Evolutionary conservation across 768 basidiomycete species (phyloP).

Genomic region (Phlegmacium glaucopus): DNA sequence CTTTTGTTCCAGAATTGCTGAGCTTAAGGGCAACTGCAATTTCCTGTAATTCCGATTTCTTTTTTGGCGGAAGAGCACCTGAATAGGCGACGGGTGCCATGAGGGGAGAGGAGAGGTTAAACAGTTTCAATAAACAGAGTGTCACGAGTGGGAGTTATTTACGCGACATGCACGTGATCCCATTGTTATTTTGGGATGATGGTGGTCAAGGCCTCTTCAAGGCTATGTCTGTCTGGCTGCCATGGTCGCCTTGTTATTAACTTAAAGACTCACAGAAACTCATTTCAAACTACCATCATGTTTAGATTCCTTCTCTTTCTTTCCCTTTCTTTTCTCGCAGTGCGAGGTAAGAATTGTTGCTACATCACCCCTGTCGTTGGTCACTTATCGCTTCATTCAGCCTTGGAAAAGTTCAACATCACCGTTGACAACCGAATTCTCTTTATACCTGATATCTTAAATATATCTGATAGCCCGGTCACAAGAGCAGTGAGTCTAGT

Average conservation of each 20-base stretch:
- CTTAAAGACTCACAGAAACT: too few relatives aligned
- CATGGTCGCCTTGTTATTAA: too few relatives aligned
- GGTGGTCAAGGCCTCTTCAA: not conserved
- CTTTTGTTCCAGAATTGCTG: conserved; percentile 56
- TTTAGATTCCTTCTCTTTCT: conserved; percentile 29
- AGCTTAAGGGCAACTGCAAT: conserved; percentile 53
- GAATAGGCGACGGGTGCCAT: conserved; percentile 45
- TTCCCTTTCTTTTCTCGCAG: conserved; percentile 45
- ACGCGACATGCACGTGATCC: conserved; percentile 31
- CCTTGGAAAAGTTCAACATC: conserved; percentile 49
- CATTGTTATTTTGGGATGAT: not conserved
- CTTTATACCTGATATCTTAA: conserved; percentile 41
- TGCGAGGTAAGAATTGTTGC: conserved; percentile 46
- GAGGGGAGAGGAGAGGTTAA: conserved; percentile 25
- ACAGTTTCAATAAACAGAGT: conserved; percentile 21
- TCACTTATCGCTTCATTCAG: conserved; percentile 15
- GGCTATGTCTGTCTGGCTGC: conserved; percentile 1
- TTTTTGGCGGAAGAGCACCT: conserved; percentile 60
- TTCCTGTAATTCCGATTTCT: conserved; percentile 64
- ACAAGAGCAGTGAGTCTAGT: conserved; percentile 28
- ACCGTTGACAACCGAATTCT: conserved; percentile 37
- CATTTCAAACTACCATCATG: too few relatives aligned
- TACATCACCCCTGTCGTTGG: not conserved
- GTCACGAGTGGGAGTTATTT: conserved; percentile 19
- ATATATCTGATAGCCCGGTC: conserved; percentile 30